Base-by-base conservation (phyloP, 116 monocot genomes). In the Trichopus zeylanicus region DNA sequence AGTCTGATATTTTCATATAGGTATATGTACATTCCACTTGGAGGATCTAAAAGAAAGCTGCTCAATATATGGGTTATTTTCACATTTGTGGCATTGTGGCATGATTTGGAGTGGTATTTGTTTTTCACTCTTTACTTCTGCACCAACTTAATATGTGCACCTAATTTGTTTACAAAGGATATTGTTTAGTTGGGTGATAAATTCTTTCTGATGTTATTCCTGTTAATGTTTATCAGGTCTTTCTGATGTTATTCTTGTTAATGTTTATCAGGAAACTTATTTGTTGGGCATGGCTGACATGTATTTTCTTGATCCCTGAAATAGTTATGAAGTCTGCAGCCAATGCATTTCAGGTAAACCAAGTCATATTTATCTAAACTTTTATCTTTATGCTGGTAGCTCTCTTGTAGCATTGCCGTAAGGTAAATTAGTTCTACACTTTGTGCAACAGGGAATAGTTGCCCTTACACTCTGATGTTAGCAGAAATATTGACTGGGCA, bases 51-150 rank as follows among this genome's bases (percentile, higher is more conserved):
- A 26, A 77, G 70, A 48, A 98, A 98, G 68, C 56, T 91, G 55
- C 66, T 98, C 15, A 98, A 85, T 72, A 72, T 91, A 47, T 98
- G 98, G 98, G 92, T 80, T 42, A 77, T 98, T 56, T 98, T 98
- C 69, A 88, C 98, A 55, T 98, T 98, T 76, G 98, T 98, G 47
- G 98, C 98, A 47, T 52, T 98, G 59, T 98, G 98, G 98, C 98
- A 98, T 78, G 98, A 98, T 62, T 57, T 98, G 25, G 98, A 98
- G 61, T 91, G 91, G 91, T 91, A 87, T 46, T 3, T n/a, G 5
- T 30, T 18, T 53, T 33, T n/a, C n/a, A n/a, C n/a, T n/a, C 37
- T 11, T n/a, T 10, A 29, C 19, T 49, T 25, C 23, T 20, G 8
- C 21, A 0, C 19, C 49, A 49, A 7, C 22, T 22, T 49, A 22